Evolutionary conservation across 441 rosid genomes (phyloP).

Genomic region (Lepidium campestre): DNA sequence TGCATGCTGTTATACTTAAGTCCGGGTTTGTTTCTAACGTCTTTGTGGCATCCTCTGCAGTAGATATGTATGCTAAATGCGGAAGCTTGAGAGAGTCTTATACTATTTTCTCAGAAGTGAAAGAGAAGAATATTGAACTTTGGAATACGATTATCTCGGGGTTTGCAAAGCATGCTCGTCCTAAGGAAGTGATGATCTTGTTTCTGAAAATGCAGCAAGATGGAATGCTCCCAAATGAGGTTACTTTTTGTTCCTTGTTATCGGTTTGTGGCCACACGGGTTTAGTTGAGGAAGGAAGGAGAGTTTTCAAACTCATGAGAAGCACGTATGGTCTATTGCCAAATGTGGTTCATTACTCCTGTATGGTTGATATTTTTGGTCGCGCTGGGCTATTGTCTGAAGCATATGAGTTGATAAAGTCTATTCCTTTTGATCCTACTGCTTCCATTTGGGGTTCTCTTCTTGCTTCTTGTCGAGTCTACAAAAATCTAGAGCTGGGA

Average conservation of each 20-base stretch:
- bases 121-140: constrained; percentile 47
- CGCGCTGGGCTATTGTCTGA: constrained; percentile 56
- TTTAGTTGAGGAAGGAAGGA: constrained; percentile 53
- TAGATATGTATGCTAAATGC: constrained; percentile 83
- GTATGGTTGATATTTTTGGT: constrained; percentile 83
- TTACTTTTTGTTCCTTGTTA: constrained; percentile 59
- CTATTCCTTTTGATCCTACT: constrained; percentile 60
- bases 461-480: constrained; percentile 58
- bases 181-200: constrained; percentile 60
- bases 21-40: constrained; percentile 47
- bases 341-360: constrained; percentile 63
- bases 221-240: constrained; percentile 58
- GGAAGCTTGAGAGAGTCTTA: constrained; percentile 61
- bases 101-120: constrained; percentile 32
- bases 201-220: constrained; percentile 83
- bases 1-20: constrained; percentile 51
- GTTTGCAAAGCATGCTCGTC: constrained; percentile 57
- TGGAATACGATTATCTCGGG: constrained; percentile 77
- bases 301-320: constrained; percentile 54
- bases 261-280: constrained; percentile 75
- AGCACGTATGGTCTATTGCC: constrained; percentile 42
- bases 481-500: constrained; percentile 54
- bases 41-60: constrained; percentile 56
- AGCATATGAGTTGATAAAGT: constrained; percentile 51
- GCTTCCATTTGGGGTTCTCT: constrained; percentile 81